These are phyloP conservation scores for Caryopteris hybrid DNA, from an alignment of 305 asterid genomes.

Conservation along the genomic window DNA sequence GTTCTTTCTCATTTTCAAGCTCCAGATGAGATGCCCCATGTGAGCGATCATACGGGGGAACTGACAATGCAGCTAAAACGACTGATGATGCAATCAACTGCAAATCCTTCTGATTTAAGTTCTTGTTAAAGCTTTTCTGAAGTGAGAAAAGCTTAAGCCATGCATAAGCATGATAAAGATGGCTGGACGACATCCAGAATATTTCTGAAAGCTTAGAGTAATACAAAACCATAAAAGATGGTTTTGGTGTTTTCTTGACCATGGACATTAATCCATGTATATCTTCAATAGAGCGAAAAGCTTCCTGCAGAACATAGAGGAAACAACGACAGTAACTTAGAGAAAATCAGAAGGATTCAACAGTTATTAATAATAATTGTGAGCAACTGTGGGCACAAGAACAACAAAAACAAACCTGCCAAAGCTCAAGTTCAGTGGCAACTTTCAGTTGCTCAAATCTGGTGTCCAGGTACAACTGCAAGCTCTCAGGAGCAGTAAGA, in stretches of 20 bases:
- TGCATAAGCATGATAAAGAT: slow-evolving; percentile 91
- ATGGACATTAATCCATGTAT: slow-evolving; percentile 83
- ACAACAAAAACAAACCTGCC: slow-evolving; percentile 68
- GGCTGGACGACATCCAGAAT: slow-evolving; percentile 86
- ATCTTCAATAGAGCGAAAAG: slow-evolving; percentile 88
- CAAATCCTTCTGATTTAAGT: slow-evolving; percentile 86
- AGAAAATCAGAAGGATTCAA: not conserved
- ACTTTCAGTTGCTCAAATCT: slow-evolving; percentile 94
- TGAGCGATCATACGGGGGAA: slow-evolving; percentile 73
- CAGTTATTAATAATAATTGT: not conserved
- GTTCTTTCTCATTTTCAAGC: slow-evolving; percentile 84
- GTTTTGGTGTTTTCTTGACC: slow-evolving; percentile 85
- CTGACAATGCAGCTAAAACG: slow-evolving; percentile 88
- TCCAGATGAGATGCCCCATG: slow-evolving; percentile 85
- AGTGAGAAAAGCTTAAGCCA: slow-evolving; percentile 96
- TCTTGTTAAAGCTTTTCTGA: slow-evolving; percentile 81
- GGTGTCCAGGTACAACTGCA: slow-evolving; percentile 92
- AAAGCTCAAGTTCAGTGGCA: slow-evolving; percentile 87
- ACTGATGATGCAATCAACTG: slow-evolving; percentile 91
- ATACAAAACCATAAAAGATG: slow-evolving; percentile 80
- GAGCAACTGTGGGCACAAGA: not conserved
- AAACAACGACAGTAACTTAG: not conserved
- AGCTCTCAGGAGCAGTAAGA: slow-evolving; percentile 85
- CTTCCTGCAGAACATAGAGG: slow-evolving; percentile 49
- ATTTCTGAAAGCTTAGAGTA: slow-evolving; percentile 89